These are phyloP conservation scores for Excoecaria cochinchinensis DNA, from an alignment of 345 rosid species.

Conservation along the genomic window DNA sequence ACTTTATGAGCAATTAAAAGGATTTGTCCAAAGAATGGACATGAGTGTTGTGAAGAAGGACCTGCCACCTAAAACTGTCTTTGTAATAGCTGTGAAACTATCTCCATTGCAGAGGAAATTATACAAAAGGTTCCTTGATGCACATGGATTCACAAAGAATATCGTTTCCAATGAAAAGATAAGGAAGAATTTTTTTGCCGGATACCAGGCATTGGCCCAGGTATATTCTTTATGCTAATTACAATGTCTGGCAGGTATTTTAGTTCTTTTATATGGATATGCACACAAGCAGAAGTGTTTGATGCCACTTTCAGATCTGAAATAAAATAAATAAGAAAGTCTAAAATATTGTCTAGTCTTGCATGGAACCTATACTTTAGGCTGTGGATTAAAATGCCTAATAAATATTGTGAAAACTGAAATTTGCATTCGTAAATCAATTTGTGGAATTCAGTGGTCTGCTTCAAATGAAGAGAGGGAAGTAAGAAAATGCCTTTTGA, in stretches of 20 bases:
- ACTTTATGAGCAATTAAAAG: constrained; percentile 93
- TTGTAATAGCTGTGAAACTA: constrained; percentile 91
- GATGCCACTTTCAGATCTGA: too few relatives aligned
- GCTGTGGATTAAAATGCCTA: neutral
- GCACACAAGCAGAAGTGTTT: neutral
- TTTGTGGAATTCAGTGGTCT: neutral
- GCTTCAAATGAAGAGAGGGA: neutral
- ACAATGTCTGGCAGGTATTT: neutral
- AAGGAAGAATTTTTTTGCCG: constrained; percentile 91
- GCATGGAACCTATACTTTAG: neutral
- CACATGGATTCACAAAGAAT: constrained; percentile 73
- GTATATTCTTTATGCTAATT: constrained; percentile 34
- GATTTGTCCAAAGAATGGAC: constrained; percentile 99
- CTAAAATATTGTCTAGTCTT: neutral
- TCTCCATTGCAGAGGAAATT: constrained; percentile 85
- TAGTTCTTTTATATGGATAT: neutral
- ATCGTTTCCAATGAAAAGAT: constrained; percentile 60
- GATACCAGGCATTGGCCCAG: constrained; percentile 99
- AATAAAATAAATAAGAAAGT: neutral
- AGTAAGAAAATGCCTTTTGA: neutral
- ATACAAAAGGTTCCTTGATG: constrained; percentile 91
- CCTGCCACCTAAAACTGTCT: constrained; percentile 97
- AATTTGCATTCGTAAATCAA: neutral
- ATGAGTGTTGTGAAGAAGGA: constrained; percentile 96
- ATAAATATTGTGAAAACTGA: neutral